A percentile compares a stretch with the other conserved stretches of the same genome.
Conservation (phyloP, 257 asterid genomes). For the Solanum tarijense region DNA sequence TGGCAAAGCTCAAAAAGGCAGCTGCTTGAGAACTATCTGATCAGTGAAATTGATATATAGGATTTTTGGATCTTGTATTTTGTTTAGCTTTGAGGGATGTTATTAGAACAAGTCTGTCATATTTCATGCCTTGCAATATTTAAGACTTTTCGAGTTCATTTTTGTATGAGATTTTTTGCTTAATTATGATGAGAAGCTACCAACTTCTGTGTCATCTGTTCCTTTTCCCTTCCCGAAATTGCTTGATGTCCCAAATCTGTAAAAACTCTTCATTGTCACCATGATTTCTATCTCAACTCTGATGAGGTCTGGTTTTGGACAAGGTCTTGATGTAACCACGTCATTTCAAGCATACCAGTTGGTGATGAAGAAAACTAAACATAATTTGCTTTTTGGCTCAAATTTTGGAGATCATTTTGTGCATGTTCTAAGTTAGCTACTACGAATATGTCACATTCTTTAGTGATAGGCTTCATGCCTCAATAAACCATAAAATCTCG, state of each 20-base stretch:
- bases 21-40: not conserved
- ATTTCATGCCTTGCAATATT: not conserved
- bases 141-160: not conserved
- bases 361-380: not conserved
- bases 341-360: not conserved
- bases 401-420: not conserved
- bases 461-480: too few relatives aligned
- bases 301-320: not conserved
- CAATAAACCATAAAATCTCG: too few relatives aligned
- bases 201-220: not conserved
- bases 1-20: conserved; percentile 55
- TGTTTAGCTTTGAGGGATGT: not conserved
- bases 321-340: not conserved
- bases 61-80: not conserved
- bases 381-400: not conserved
- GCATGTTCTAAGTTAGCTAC: not conserved
- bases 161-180: not conserved
- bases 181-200: not conserved
- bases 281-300: not conserved
- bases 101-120: not conserved
- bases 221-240: not conserved
- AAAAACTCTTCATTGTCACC: not conserved
- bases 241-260: not conserved
- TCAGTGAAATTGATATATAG: not conserved
- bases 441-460: too few relatives aligned